Percentiles rank a stretch among this genome's conserved stretches.
Evolutionary conservation across 768 basidiomycete genomes (phyloP).

Genomic region (Lactarius psammicola): DNA sequence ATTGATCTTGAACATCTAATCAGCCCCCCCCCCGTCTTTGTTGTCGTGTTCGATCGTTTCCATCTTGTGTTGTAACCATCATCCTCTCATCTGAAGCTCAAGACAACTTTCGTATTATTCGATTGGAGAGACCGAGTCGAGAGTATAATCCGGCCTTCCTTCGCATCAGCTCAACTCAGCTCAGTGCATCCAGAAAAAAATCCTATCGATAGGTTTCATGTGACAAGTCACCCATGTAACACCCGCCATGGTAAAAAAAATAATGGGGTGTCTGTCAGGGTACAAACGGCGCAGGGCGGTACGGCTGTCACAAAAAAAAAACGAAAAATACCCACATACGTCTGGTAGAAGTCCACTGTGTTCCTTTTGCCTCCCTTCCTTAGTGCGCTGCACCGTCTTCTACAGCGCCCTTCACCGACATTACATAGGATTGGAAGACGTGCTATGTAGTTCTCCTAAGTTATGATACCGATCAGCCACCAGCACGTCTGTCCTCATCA

Average conservation of each 20-base stretch:
- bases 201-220: not conserved
- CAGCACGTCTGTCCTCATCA: not conserved
- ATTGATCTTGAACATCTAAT: not conserved
- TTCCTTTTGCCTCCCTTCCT: not conserved
- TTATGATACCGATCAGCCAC: not conserved
- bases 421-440: not conserved
- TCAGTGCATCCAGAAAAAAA: not conserved
- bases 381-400: not conserved
- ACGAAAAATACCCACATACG: not conserved
- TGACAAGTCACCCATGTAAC: not conserved
- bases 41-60: not conserved
- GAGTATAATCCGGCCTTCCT: not conserved
- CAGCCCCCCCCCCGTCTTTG: not conserved
- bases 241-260: not conserved
- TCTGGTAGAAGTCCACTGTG: not conserved
- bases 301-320: not conserved
- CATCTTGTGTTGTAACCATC: constrained; percentile 21
- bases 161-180: too few relatives aligned
- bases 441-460: not conserved
- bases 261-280: not conserved
- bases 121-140: not conserved
- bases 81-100: constrained; percentile 7
- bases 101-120: not conserved
- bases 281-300: not conserved
- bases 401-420: not conserved